Base-by-base conservation (phyloP, 2,329 filamentous ascomycete genomes). In the Pestalotiopsis sp. region DNA sequence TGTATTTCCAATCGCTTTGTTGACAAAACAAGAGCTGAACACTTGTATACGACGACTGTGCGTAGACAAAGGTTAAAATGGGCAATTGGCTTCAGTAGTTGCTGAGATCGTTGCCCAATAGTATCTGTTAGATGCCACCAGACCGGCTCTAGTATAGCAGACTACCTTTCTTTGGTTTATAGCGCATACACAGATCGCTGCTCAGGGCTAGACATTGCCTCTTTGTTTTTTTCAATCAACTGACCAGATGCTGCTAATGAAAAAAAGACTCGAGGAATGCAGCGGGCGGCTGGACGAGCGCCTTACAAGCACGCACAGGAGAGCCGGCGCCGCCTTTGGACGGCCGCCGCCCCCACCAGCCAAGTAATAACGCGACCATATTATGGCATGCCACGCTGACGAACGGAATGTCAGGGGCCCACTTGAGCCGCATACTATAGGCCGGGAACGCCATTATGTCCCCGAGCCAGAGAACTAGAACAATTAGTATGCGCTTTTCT, bases 391-490 rank as follows among this genome's bases (percentile, higher is more conserved):
- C 14, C 38, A 45, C 63, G 52, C 36, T 66, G 25, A 56, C 25
- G 40, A 45, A 25, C 20, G 27, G n/a, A 23, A 45, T 13, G 41
- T 45, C 38, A 49, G 62, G 49, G 63, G 14, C 52, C 63, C 63
- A 66, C 41, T 66, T 66, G 63, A 66, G 63, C 63, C 63, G 63
- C 63, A 66, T 45, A 49, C 62, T 52, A 65, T 52, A 60, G 25
- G 57, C 31, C 31, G 57, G 40, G 40, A 65, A 52, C 17, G 14
- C 38, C 36, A 62, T 36, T 23, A 27, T 27, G 27, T 13, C 52
- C 23, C 23, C 57, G 27, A 59, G 57, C 27, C 57, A 59, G 57
- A 52, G 17, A 52, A 52, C 45, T 52, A 52, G 45, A 52, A 52
- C 45, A 6, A 23, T 9, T 52, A n/a, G 45, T 59, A 59, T 59